Evolutionary conservation across 192 early-diverging fungal genomes (phyloP), one percentile per base, ranked within the genome.

Genomic region (Linnemannia exigua): DNA sequence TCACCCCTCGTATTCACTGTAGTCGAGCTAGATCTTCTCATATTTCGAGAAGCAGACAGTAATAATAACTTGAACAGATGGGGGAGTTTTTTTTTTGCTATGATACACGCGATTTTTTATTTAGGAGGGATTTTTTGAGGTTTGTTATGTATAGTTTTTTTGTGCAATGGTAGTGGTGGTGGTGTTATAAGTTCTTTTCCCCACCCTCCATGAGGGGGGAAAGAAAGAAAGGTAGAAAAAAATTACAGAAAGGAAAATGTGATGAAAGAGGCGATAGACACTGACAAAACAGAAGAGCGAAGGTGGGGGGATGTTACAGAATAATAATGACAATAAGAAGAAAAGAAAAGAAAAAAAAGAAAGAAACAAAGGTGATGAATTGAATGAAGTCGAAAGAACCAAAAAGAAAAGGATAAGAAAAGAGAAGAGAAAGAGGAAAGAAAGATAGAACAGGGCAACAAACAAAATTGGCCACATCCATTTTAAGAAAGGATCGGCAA

Each of bases 401-500:
- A n/a, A 1, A 72, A 67, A 73, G 3, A 44, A 67, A 41, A 17
- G 19, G 25, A 31, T 17, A 74, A 22, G 6, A 67, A 38, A 20
- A 54, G 0, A 70, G 58, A 17, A 71, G 37, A 20, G 5, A 12
- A 76, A 67, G 48, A 72, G 41, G 72, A 50, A 50, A n/a, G 38
- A 58, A 17, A 51, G 48, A 25, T 33, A 72, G 41, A 20, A 66
- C 36, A 6, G 11, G 14, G 3, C 22, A 36, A 19, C 41, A n/a
- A n/a, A n/a, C n/a, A n/a, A n/a, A n/a, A n/a, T n/a, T 17, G 14
- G 15, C 14, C 17, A 35, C 69, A 1, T 41, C 9, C 6, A 38
- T 37, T 58, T 86, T 46, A 86, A 1, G 84, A 79, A 33, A 86
- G 75, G 41, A 86, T 86, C 0, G 84, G 84, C 75, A 86, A 74